These are phyloP conservation scores for Fusarium tricinctum DNA, from an alignment of 2,329 filamentous ascomycete genomes.

Conservation along the genomic window DNA sequence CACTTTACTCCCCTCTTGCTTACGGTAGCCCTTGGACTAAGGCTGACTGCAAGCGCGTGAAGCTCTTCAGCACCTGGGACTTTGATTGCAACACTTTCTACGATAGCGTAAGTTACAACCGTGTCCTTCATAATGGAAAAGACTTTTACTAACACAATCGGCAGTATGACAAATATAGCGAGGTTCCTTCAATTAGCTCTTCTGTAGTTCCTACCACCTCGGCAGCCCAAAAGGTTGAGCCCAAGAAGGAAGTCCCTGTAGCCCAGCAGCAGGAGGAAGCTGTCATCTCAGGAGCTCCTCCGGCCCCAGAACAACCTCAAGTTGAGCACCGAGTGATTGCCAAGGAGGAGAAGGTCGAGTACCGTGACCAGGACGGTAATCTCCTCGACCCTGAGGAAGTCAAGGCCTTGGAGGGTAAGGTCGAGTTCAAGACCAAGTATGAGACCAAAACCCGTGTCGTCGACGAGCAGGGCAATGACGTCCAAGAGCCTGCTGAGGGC, in stretches of 20 bases:
- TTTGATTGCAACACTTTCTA: constrained; percentile 98
- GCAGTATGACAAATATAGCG: constrained; percentile 65
- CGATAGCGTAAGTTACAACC: constrained; percentile 78
- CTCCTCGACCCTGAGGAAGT: constrained; percentile 88
- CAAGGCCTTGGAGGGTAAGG: constrained; percentile 86
- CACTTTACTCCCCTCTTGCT: constrained; percentile 86
- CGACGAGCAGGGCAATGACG: constrained; percentile 83
- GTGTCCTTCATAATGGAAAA: neutral
- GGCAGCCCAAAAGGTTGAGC: constrained; percentile 45
- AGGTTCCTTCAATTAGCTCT: constrained; percentile 42
- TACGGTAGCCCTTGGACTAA: constrained; percentile 97
- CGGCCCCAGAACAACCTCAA: constrained; percentile 52
- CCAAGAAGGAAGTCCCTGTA: constrained; percentile 45
- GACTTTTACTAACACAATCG: constrained; percentile 35
- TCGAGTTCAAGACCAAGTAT: constrained; percentile 94
- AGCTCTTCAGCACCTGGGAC: constrained; percentile 92
- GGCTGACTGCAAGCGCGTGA: constrained; percentile 85
- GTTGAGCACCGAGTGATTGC: constrained; percentile 64
- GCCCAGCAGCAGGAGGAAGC: constrained; percentile 50
- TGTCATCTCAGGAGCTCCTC: constrained; percentile 64
- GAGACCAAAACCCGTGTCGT: constrained; percentile 92
- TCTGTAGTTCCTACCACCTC: constrained; percentile 52
- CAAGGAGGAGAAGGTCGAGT: constrained; percentile 88
- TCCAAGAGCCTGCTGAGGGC: constrained; percentile 64
- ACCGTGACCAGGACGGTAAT: constrained; percentile 94